Base-by-base conservation (phyloP, 768 basidiomycete genomes). In the Lentinula sp. region DNA sequence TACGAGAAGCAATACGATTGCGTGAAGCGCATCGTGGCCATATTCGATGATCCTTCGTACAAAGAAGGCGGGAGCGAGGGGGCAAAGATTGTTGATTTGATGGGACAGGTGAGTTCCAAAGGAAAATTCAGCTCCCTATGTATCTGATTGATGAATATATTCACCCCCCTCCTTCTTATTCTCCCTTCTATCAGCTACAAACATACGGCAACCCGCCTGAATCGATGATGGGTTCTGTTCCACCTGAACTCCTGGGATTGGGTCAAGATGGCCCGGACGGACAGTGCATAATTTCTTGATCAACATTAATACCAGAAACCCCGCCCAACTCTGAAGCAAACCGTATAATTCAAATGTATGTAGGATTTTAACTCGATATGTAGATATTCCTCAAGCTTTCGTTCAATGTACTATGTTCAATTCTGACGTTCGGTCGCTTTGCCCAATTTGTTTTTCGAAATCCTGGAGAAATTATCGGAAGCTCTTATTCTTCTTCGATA, bases 191-290 rank as follows among this genome's bases (percentile, higher is more conserved):
- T n/a, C 63, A 92, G 90, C 86, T 95, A 81, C 92, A 95, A 79
- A 75, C 77, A 3, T 79, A 85, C 59, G 92, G 93, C 6, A 81
- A 87, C 3, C 93, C 91, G 0, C 93, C 93, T 2, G 68, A 82
- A 18, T 90, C 91, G 66, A 81, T 94, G 54, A 93, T 94, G 89
- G 93, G 91, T 1, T 82, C 85, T 0, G 76, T 94, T 52, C 93
- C 93, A 5, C 59, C 59, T 41, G 59, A 41, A 28, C 32, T 51
- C 23, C n/a, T 41, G 36, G 42, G 36, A 8, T 12, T 13, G 28
- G 37, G 13, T 15, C 28, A 18, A 4, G 18, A 16, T 16, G 32
- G 20, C 13, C 43, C 57, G 6, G 50, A 52, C 52, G 57, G 46
- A 1, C 18, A 37, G 8, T 59, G 57, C 28, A 20, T 59, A 12